A percentile compares a stretch with the other conserved stretches of the same genome.
phyloP scores from a whole-genome alignment of 257 asterid genomes.

The Solanum bulbocastanum region DNA sequence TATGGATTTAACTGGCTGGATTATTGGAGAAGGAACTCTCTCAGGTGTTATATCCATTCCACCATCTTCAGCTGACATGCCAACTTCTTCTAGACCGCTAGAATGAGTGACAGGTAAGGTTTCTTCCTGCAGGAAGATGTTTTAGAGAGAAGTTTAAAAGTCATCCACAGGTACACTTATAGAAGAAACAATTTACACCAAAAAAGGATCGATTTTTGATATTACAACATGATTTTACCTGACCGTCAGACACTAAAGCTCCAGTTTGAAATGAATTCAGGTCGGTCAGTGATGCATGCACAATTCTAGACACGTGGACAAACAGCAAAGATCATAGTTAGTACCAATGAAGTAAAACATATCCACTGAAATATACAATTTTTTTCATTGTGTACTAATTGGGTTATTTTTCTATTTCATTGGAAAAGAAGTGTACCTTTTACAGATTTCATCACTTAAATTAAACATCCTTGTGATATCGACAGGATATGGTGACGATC shows the following conservation, averaged over 20 bases:
- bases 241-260: constrained; percentile 22
- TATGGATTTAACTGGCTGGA: constrained; percentile 25
- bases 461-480: constrained; percentile 84
- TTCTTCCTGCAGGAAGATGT: constrained; percentile 33
- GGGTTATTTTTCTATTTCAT: background rate
- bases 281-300: constrained; percentile 50
- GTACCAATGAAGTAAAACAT: background rate
- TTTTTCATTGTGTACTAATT: background rate
- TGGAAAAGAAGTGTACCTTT: constrained; percentile 35
- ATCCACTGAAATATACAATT: background rate
- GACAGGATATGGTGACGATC: constrained; percentile 45
- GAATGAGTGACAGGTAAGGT: constrained; percentile 9
- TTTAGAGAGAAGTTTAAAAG: background rate
- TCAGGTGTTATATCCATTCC: constrained; percentile 23
- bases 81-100: constrained; percentile 23
- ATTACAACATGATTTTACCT: constrained; percentile 25
- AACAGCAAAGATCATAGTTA: background rate
- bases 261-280: constrained; percentile 27
- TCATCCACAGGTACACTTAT: background rate
- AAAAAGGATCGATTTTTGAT: constrained; percentile 27
- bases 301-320: constrained; percentile 39
- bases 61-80: constrained; percentile 10
- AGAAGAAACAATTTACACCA: constrained; percentile 3
- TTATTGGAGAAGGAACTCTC: constrained; percentile 21
- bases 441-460: constrained; percentile 60